Evolutionary conservation across 192 early-diverging fungal species (phyloP).

Genomic region (Geosiphon pyriformis): DNA sequence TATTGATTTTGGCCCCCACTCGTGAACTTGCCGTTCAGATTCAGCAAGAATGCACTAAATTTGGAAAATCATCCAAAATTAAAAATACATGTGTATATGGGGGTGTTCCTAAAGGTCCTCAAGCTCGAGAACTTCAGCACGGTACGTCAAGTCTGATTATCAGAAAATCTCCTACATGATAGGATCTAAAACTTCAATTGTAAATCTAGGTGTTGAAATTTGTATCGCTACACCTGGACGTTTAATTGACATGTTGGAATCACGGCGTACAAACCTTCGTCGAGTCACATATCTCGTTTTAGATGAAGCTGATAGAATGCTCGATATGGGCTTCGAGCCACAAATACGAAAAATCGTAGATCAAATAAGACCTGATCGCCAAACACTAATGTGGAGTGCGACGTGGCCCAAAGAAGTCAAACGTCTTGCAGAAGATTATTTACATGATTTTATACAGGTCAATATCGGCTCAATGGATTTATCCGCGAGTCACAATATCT

Average conservation of each 20-base stretch:
- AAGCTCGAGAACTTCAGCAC: slow-evolving; percentile 76
- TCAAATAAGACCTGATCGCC: slow-evolving; percentile 94
- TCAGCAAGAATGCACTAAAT: slow-evolving; percentile 91
- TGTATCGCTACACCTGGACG: slow-evolving; percentile 98
- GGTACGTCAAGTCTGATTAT: slow-evolving; percentile 33
- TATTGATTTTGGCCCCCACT: slow-evolving; percentile 92
- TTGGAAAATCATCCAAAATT: slow-evolving; percentile 80
- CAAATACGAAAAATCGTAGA: slow-evolving; percentile 98
- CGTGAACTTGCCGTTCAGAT: slow-evolving; percentile 97
- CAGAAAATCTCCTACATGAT: too few species aligned
- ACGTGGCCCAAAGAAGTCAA: slow-evolving; percentile 99
- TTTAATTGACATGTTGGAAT: slow-evolving; percentile 94
- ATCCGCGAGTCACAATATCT: slow-evolving; percentile 88
- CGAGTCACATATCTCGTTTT: slow-evolving; percentile 96
- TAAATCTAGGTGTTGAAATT: slow-evolving; percentile 63
- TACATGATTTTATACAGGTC: slow-evolving; percentile 93
- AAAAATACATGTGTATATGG: slow-evolving; percentile 96
- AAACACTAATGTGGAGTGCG: slow-evolving; percentile 99
- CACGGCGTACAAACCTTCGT: slow-evolving; percentile 81
- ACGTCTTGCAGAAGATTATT: slow-evolving; percentile 82
- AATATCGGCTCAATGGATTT: slow-evolving; percentile 92
- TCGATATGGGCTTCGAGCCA: slow-evolving; percentile 99
- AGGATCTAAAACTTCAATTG: neutral
- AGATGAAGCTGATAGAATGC: slow-evolving; percentile 98
- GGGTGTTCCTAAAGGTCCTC: slow-evolving; percentile 85